Conservation (phyloP, 2,329 filamentous ascomycete genomes). For the Pseudopithomyces maydicus region DNA sequence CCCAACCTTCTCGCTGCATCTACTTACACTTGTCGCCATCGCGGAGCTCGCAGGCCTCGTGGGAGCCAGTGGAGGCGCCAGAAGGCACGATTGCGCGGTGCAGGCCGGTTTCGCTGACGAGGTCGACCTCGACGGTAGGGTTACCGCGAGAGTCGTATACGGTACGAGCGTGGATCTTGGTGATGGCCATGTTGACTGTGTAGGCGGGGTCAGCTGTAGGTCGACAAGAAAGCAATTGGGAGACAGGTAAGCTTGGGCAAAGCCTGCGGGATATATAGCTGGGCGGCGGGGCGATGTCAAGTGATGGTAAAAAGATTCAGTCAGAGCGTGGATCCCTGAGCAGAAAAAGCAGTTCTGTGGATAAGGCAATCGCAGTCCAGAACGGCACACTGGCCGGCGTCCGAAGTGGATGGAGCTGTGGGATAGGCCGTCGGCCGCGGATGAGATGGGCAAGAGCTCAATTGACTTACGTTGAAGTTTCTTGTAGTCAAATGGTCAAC, state of each 20-base stretch:
- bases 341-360: slow-evolving; percentile 36
- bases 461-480: slow-evolving; percentile 41
- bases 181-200: slow-evolving; percentile 71
- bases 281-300: slow-evolving; percentile 20
- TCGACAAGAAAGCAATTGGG: slow-evolving; percentile 30
- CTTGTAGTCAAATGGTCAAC: slow-evolving; percentile 15
- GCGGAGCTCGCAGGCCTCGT: slow-evolving; percentile 60
- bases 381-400: slow-evolving; percentile 23
- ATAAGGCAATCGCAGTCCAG: slow-evolving; percentile 27
- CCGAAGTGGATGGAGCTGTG: slow-evolving; percentile 20
- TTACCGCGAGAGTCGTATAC: slow-evolving; percentile 98
- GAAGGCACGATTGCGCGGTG: slow-evolving; percentile 98
- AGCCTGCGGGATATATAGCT: slow-evolving; percentile 28
- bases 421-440: slow-evolving; percentile 42
- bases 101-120: slow-evolving; percentile 93
- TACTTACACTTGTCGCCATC: slow-evolving; percentile 54
- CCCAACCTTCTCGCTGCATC: too few species aligned
- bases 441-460: slow-evolving; percentile 30
- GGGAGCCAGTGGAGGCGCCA: slow-evolving; percentile 79
- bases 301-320: slow-evolving; percentile 20
- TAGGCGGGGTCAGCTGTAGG: slow-evolving; percentile 15
- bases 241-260: slow-evolving; percentile 12
- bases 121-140: slow-evolving; percentile 97
- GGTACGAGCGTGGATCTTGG: slow-evolving; percentile 67
- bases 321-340: slow-evolving; percentile 9